phyloP scores from a whole-genome alignment of 495 filamentous ascomycete species.

The Penicillium odoratum region DNA sequence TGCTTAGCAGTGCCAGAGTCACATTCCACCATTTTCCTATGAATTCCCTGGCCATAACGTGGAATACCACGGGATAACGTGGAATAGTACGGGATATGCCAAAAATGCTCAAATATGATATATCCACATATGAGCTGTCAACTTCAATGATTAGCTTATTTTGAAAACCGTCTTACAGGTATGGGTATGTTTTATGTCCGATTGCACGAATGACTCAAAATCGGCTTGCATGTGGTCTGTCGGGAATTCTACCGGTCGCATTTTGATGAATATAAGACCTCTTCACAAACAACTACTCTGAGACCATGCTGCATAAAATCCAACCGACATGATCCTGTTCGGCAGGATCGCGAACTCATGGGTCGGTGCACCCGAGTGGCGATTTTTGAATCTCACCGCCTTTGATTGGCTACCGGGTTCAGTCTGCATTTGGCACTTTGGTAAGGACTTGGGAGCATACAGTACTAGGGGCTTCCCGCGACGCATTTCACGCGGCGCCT shows the following conservation, averaged over 20 bases:
- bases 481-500: too few species aligned
- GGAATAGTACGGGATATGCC: too few species aligned
- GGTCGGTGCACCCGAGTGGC: neutral
- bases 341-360: neutral
- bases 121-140: neutral
- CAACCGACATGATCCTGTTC: neutral
- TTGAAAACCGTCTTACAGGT: neutral
- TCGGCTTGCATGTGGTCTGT: neutral
- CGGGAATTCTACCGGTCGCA: neutral
- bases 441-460: neutral
- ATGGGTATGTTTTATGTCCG: too few species aligned
- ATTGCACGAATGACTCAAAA: neutral
- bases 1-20: conserved; percentile 10
- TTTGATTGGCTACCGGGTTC: neutral
- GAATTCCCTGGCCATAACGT: neutral
- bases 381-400: neutral
- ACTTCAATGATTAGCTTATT: neutral
- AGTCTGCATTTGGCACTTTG: neutral
- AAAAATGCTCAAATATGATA: too few species aligned
- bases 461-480: too few species aligned
- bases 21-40: conserved; percentile 15
- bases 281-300: neutral
- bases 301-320: neutral
- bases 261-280: neutral
- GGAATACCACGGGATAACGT: neutral